Evolutionary conservation across 2,329 filamentous ascomycete genomes (phyloP).

Genomic region (Talaromyces sp.): DNA sequence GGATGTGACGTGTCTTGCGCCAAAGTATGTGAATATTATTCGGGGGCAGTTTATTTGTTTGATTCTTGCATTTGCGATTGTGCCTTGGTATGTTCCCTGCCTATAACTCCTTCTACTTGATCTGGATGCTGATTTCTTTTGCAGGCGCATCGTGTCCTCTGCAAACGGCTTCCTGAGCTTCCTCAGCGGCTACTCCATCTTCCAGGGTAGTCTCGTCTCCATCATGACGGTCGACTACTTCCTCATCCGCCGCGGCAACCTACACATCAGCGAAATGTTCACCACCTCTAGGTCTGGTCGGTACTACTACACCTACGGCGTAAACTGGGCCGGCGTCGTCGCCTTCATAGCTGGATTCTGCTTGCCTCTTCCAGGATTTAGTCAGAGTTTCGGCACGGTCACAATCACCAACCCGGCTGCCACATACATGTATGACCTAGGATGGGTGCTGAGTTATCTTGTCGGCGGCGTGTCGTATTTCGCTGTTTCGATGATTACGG

Average conservation of each 20-base stretch:
- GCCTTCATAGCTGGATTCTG: slow-evolving; percentile 27
- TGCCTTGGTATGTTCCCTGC: slow-evolving; percentile 36
- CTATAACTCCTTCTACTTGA: too few species aligned
- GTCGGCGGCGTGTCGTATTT: slow-evolving; percentile 25
- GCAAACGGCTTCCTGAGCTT: slow-evolving; percentile 28
- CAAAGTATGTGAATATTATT: slow-evolving; percentile 34
- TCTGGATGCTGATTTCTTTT: too few species aligned
- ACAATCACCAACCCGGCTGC: slow-evolving; percentile 21
- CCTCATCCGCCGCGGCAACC: slow-evolving; percentile 34
- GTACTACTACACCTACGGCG: slow-evolving; percentile 37
- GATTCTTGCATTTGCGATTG: slow-evolving; percentile 32
- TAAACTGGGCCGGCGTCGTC: slow-evolving; percentile 30
- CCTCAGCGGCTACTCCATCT: slow-evolving; percentile 27
- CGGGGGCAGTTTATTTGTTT: slow-evolving; percentile 35
- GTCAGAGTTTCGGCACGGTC: slow-evolving; percentile 23
- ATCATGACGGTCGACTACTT: slow-evolving; percentile 41
- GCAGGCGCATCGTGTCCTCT: slow-evolving; percentile 26
- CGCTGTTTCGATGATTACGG: slow-evolving; percentile 21
- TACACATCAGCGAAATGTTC: slow-evolving; percentile 35
- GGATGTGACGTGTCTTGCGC: slow-evolving; percentile 35
- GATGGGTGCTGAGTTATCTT: slow-evolving; percentile 28
- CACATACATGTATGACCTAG: slow-evolving; percentile 27
- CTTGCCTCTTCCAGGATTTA: slow-evolving; percentile 26
- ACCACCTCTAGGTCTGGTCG: slow-evolving; percentile 28
- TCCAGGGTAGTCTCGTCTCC: slow-evolving; percentile 24